Percentiles rank a stretch among this genome's conserved stretches.
Conservation (phyloP, 768 basidiomycete genomes). For the Wakefieldia striispora region DNA sequence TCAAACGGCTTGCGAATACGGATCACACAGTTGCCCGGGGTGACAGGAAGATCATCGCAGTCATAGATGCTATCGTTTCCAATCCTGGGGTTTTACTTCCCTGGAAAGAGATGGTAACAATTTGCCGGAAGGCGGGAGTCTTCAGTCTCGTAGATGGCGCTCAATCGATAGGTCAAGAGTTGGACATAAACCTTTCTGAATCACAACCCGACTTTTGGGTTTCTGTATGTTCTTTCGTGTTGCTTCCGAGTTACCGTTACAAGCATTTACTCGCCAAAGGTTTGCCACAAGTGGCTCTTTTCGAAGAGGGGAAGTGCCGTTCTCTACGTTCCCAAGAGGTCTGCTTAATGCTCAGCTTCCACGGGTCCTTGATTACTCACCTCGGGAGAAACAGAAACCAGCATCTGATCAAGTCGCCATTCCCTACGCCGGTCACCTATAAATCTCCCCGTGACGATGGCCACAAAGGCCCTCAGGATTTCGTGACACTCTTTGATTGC, state of each 20-base stretch:
- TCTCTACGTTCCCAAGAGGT: constrained; percentile 74
- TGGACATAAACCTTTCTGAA: constrained; percentile 53
- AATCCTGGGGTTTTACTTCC: constrained; percentile 63
- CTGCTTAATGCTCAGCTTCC: constrained; percentile 7
- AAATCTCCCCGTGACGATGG: constrained; percentile 42
- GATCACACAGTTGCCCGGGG: constrained; percentile 12
- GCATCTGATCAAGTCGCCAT: constrained; percentile 53
- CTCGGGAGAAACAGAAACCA: constrained; percentile 48
- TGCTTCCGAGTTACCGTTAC: background rate
- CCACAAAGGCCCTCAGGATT: constrained; percentile 32
- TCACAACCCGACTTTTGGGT: constrained; percentile 74
- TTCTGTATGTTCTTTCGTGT: constrained; percentile 45
- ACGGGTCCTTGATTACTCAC: background rate
- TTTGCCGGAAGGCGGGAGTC: constrained; percentile 61
- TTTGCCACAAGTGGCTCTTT: constrained; percentile 86
- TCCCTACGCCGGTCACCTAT: constrained; percentile 58
- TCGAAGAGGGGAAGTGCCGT: constrained; percentile 65
- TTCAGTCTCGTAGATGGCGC: constrained; percentile 75
- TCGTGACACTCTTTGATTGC: constrained; percentile 53
- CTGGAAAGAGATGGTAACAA: constrained; percentile 65
- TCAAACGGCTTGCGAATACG: constrained; percentile 30
- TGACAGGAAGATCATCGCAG: constrained; percentile 53
- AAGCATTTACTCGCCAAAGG: constrained; percentile 38
- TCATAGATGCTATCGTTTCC: constrained; percentile 68
- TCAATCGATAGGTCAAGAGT: constrained; percentile 73